Conservation (phyloP, 2,329 filamentous ascomycete species). For the Alternaria burnsii region DNA sequence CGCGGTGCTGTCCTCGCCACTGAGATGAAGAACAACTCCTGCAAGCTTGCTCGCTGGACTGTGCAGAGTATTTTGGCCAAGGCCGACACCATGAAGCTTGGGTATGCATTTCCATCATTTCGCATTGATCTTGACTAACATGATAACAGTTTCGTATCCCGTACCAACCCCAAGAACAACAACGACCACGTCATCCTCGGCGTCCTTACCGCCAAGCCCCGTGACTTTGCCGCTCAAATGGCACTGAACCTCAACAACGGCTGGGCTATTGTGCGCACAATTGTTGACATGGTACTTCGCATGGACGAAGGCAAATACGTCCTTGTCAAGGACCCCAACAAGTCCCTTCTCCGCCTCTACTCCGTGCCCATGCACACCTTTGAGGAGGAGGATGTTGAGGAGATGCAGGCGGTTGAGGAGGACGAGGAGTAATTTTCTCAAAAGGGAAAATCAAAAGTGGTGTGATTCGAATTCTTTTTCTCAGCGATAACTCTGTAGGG, state of each 20-base stretch:
- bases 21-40: constrained; percentile 99
- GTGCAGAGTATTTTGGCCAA: constrained; percentile 95
- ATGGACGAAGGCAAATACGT: constrained; percentile 83
- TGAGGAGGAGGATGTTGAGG: constrained; percentile 88
- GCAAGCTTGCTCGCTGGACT: constrained; percentile 98
- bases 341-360: constrained; percentile 91
- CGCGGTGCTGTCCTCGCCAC: constrained; percentile 97
- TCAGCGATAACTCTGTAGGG: constrained; percentile 32
- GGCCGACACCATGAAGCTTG: constrained; percentile 98
- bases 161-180: constrained; percentile 88
- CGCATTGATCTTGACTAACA: constrained; percentile 11
- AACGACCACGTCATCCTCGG: constrained; percentile 95
- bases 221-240: constrained; percentile 97
- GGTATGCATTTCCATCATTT: constrained; percentile 64
- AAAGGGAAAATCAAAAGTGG: background rate
- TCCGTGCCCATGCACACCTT: constrained; percentile 87
- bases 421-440: constrained; percentile 59
- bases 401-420: constrained; percentile 65
- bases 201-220: constrained; percentile 96
- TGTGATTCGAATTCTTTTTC: constrained; percentile 13
- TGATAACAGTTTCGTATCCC: constrained; percentile 84
- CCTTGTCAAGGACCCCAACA: constrained; percentile 89
- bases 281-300: constrained; percentile 90
- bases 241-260: constrained; percentile 96
- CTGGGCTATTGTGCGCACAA: constrained; percentile 98